phyloP scores from a whole-genome alignment of 345 rosid genomes.

The Melaleuca quinquenervia region DNA sequence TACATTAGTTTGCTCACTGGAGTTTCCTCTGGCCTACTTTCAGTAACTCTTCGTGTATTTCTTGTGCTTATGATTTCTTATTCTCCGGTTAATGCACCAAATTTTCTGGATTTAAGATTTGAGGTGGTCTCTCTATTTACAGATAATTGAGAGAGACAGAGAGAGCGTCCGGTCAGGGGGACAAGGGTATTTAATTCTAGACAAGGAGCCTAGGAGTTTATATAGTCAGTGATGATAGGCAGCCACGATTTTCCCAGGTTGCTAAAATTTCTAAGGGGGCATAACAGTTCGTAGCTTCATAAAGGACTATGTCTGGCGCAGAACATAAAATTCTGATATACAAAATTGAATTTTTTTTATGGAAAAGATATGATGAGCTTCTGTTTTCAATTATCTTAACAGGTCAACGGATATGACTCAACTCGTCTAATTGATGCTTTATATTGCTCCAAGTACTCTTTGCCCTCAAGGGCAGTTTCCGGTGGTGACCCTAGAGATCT shows the following conservation, averaged over 20 bases:
- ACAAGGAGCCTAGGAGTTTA: not conserved
- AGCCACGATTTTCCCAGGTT: not conserved
- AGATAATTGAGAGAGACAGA: not conserved
- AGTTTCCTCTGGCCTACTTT: not conserved
- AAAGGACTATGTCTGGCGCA: not conserved
- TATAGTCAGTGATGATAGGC: not conserved
- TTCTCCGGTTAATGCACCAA: not conserved
- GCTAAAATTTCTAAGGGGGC: not conserved
- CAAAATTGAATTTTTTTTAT: not conserved
- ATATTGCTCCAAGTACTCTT: constrained; percentile 62
- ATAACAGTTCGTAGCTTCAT: not conserved
- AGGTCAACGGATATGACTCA: constrained; percentile 63
- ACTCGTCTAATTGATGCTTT: constrained; percentile 57
- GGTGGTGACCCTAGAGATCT: constrained; percentile 15
- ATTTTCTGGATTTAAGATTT: not conserved
- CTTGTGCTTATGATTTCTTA: not conserved
- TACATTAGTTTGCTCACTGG: not conserved
- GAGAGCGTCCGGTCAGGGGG: not conserved
- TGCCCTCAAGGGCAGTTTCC: constrained; percentile 25
- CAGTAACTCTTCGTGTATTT: not conserved
- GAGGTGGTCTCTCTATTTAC: not conserved
- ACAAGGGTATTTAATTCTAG: not conserved
- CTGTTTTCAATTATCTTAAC: not conserved
- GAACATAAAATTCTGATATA: not conserved
- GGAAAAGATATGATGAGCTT: not conserved